phyloP scores from a whole-genome alignment of 2,329 filamentous ascomycete genomes.

The Aspergillus transmontanensis region DNA sequence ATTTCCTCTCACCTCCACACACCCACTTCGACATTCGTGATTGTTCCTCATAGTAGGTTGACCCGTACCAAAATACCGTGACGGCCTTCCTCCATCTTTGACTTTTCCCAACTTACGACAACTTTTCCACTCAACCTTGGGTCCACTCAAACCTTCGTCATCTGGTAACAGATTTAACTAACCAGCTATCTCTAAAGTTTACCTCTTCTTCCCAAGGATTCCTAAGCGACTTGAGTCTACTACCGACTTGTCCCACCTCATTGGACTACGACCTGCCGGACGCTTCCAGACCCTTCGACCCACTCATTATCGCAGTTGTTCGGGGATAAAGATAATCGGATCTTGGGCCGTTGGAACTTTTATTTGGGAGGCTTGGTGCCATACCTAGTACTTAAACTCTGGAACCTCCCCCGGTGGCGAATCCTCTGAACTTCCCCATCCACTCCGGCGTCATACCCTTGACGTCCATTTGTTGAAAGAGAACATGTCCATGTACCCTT shows the following conservation, averaged over 20 bases:
- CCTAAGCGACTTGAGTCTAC: slow-evolving; percentile 5
- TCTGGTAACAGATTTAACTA: slow-evolving; percentile 10
- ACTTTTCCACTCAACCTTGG: not conserved
- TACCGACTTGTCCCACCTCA: not conserved
- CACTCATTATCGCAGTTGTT: slow-evolving; percentile 19
- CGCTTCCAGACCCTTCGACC: slow-evolving; percentile 35
- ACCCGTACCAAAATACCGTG: not conserved
- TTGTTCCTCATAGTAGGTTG: not conserved
- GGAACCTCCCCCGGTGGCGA: slow-evolving; percentile 33
- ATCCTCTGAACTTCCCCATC: slow-evolving; percentile 17
- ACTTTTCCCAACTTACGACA: slow-evolving; percentile 1
- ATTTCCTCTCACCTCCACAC: not conserved
- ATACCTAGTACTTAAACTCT: slow-evolving; percentile 32
- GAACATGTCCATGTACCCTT: slow-evolving; percentile 44
- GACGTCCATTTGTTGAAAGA: slow-evolving; percentile 31
- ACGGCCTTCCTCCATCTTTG: not conserved
- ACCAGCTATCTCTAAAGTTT: slow-evolving; percentile 10
- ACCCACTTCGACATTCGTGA: not conserved
- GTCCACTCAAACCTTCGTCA: slow-evolving; percentile 5
- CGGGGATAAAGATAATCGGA: slow-evolving; percentile 28
- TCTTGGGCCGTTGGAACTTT: slow-evolving; percentile 26
- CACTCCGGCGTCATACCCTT: slow-evolving; percentile 24
- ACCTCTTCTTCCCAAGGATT: slow-evolving; percentile 8
- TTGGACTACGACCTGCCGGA: slow-evolving; percentile 5
- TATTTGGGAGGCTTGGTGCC: slow-evolving; percentile 24